Evolutionary conservation across 2,329 filamentous ascomycete species (phyloP).

Genomic region (Pseudogymnoascus sp.): DNA sequence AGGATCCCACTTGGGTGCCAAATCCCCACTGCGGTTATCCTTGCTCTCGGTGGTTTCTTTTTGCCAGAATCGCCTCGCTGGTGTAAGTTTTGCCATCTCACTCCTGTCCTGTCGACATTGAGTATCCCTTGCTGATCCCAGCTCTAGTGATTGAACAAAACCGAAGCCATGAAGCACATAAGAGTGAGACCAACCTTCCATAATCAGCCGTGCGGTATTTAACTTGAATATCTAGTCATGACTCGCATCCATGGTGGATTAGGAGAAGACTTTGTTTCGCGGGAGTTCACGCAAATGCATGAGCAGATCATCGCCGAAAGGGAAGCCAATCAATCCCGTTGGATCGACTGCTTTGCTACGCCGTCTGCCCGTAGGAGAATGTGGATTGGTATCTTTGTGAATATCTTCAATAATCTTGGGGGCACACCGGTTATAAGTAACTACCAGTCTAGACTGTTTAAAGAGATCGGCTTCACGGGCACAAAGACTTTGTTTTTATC

Average conservation of each 20-base stretch:
- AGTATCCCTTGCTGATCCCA: slow-evolving; percentile 7
- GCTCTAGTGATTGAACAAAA: slow-evolving; percentile 13
- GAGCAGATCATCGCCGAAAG: slow-evolving; percentile 14
- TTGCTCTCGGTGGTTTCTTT: slow-evolving; percentile 15
- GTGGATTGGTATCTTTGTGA: slow-evolving; percentile 12
- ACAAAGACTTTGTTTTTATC: slow-evolving; percentile 12
- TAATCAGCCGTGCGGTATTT: background rate
- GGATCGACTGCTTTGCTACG: slow-evolving; percentile 18
- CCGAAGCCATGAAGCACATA: slow-evolving; percentile 12
- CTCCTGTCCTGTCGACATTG: slow-evolving; percentile 15
- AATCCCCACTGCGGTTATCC: slow-evolving; percentile 20
- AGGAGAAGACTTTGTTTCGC: slow-evolving; percentile 20
- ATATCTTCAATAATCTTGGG: slow-evolving; percentile 25
- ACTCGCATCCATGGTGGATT: slow-evolving; percentile 20
- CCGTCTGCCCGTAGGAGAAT: slow-evolving; percentile 12
- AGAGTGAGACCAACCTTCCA: background rate
- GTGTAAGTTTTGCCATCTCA: slow-evolving; percentile 11
- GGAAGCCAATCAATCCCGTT: slow-evolving; percentile 10
- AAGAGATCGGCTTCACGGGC: slow-evolving; percentile 13
- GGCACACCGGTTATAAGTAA: slow-evolving; percentile 34
- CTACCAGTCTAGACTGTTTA: slow-evolving; percentile 14
- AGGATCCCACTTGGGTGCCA: slow-evolving; percentile 32
- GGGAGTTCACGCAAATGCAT: slow-evolving; percentile 24
- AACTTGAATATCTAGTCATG: slow-evolving; percentile 13
- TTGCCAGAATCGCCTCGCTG: slow-evolving; percentile 20